phyloP scores from a whole-genome alignment of 2,329 filamentous ascomycete species.

The Orbilia quercus region DNA sequence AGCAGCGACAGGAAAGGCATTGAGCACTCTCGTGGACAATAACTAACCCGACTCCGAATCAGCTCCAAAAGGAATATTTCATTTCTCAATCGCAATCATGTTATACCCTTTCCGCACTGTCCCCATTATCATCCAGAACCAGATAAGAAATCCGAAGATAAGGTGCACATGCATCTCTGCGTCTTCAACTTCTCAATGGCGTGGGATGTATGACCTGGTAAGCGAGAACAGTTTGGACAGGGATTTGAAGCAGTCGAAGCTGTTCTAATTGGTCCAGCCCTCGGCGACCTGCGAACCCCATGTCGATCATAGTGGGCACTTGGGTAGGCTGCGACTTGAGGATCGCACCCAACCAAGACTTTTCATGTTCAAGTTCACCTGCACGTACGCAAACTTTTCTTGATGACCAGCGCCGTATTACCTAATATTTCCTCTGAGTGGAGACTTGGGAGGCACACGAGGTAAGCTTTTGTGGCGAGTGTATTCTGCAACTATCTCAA shows the following conservation, averaged over 20 bases:
- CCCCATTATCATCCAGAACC: constrained; percentile 22
- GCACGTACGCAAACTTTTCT: constrained; percentile 52
- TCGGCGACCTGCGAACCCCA: constrained; percentile 53
- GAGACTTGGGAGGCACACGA: background rate
- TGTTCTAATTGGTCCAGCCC: constrained; percentile 29
- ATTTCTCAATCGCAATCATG: constrained; percentile 26
- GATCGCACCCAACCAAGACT: constrained; percentile 20
- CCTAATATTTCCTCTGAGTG: constrained; percentile 17
- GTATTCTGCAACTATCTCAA: background rate
- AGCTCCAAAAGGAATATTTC: constrained; percentile 23
- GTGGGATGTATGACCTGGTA: constrained; percentile 38
- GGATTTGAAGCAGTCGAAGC: constrained; percentile 6
- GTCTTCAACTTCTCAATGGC: constrained; percentile 11
- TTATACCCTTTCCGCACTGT: constrained; percentile 9
- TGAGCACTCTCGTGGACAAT: background rate
- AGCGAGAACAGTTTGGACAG: constrained; percentile 32
- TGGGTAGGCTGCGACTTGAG: constrained; percentile 38
- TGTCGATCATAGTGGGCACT: constrained; percentile 31
- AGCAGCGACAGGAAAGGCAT: constrained; percentile 6
- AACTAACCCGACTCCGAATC: constrained; percentile 25
- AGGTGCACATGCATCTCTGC: constrained; percentile 15
- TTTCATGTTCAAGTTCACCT: constrained; percentile 17
- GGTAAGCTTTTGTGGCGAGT: background rate
- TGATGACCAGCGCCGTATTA: constrained; percentile 25
- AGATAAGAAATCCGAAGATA: constrained; percentile 53